Percentiles rank a stretch among this genome's conserved stretches.
Evolutionary conservation across 1,139 yeast genomes (phyloP).

Genomic region (Kluyveromyces sp.): DNA sequence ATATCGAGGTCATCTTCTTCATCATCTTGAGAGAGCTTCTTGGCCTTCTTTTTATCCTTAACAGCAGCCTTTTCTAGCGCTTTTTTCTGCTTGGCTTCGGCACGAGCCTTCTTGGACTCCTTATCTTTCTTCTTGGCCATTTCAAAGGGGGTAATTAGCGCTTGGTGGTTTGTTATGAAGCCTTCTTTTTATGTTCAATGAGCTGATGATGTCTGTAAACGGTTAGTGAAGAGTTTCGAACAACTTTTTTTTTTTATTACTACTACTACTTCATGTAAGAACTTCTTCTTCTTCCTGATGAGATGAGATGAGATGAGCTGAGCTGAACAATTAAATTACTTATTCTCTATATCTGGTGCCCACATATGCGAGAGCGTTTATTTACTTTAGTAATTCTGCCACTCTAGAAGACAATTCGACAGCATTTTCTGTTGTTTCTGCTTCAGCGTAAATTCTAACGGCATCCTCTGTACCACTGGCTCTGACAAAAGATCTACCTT

Average conservation of each 20-base stretch:
- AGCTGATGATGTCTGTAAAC: no score
- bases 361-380: background rate
- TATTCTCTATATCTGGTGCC: background rate
- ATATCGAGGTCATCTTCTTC: conserved; percentile 88
- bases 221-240: no score
- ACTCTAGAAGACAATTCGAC: conserved; percentile 49
- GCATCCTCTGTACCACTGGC: conserved; percentile 99
- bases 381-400: conserved; percentile 34
- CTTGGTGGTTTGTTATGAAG: background rate
- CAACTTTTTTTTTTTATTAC: no score
- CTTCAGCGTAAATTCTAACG: conserved; percentile 92
- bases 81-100: conserved; percentile 79
- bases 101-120: conserved; percentile 84
- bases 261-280: no score
- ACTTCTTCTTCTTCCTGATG: no score
- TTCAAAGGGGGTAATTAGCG: background rate
- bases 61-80: conserved; percentile 62
- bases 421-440: conserved; percentile 46
- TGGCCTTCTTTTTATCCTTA: conserved; percentile 68
- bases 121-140: conserved; percentile 89
- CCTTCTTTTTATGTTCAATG: background rate
- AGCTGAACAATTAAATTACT: no score
- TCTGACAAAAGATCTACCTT: conserved; percentile 86
- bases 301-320: no score
- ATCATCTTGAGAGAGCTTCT: conserved; percentile 71